phyloP scores from a whole-genome alignment of 78 protist species.

The Pigoraptor vietnamica region DNA sequence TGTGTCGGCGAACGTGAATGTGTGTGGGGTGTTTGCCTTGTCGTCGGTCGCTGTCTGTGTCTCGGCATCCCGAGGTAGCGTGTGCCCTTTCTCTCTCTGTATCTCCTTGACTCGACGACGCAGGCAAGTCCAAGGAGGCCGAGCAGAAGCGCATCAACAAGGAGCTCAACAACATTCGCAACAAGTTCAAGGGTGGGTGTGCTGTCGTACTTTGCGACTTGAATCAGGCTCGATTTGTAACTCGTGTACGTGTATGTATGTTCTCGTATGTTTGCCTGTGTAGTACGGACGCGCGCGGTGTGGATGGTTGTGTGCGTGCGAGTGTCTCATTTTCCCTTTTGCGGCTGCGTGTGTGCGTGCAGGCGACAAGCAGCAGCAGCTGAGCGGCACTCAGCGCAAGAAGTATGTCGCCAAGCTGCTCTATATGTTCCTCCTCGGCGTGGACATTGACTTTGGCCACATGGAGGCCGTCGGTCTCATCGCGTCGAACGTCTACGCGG shows the following conservation, averaged over 20 bases:
- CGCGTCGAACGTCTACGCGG: conserved; percentile 70
- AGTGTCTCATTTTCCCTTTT: background rate
- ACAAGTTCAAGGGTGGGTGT: conserved; percentile 42
- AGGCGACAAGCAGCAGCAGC: conserved; percentile 30
- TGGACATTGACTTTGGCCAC: conserved; percentile 97
- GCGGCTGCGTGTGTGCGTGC: background rate
- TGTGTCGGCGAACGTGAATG: no score
- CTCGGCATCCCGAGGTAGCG: background rate
- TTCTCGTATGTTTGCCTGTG: no score
- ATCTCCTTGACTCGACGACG: no score
- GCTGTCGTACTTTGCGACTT: no score
- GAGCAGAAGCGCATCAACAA: conserved; percentile 72
- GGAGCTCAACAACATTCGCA: conserved; percentile 81
- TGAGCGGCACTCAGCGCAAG: conserved; percentile 73
- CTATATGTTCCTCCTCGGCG: conserved; percentile 95
- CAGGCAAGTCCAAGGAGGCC: conserved; percentile 49
- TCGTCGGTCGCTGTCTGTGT: background rate
- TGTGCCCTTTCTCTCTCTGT: background rate
- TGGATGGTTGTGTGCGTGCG: background rate
- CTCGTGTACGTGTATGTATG: no score
- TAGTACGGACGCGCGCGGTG: no score
- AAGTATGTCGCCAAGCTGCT: conserved; percentile 96
- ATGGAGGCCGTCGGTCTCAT: conserved; percentile 94
- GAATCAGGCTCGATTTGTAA: no score
- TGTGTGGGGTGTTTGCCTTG: background rate